A percentile compares a stretch with the other conserved stretches of the same genome.
These are phyloP conservation scores for Trapa bicornis DNA, from an alignment of 345 rosid species.

Conservation along the genomic window DNA sequence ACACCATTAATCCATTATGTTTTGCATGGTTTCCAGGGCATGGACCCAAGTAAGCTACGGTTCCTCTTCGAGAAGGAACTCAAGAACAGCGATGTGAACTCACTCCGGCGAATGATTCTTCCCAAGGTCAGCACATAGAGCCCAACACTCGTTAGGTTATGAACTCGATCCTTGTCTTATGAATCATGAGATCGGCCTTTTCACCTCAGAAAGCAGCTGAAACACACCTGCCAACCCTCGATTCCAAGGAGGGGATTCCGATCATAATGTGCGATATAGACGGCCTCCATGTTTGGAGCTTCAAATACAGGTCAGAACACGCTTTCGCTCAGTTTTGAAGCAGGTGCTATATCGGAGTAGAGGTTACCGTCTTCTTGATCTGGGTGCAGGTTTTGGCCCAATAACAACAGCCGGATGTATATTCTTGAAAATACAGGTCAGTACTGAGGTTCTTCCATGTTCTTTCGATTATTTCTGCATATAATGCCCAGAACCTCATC, in stretches of 20 bases:
- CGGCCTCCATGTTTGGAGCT: conserved; percentile 72
- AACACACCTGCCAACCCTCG: conserved; percentile 64
- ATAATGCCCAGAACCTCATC: neutral
- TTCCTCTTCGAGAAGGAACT: conserved; percentile 90
- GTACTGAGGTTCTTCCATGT: conserved; percentile 9
- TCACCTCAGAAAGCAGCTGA: conserved; percentile 76
- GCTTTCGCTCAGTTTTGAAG: neutral
- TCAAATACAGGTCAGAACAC: conserved; percentile 66
- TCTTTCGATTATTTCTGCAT: neutral
- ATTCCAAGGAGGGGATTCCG: conserved; percentile 79
- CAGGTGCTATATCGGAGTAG: neutral
- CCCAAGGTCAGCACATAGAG: conserved; percentile 53
- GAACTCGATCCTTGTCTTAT: too few relatives aligned
- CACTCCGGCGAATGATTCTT: conserved; percentile 81
- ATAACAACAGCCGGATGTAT: conserved; percentile 94
- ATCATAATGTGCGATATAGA: conserved; percentile 74
- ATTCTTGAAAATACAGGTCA: conserved; percentile 88
- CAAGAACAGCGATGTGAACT: conserved; percentile 90
- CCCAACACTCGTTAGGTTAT: neutral
- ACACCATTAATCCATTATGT: too few relatives aligned
- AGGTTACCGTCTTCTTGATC: neutral
- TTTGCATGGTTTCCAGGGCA: conserved; percentile 24
- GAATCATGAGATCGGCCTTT: neutral
- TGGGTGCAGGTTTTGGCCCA: conserved; percentile 86
- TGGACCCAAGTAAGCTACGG: conserved; percentile 52